Evolutionary conservation across 441 rosid species (phyloP).

Genomic region (Jatropha multifida): DNA sequence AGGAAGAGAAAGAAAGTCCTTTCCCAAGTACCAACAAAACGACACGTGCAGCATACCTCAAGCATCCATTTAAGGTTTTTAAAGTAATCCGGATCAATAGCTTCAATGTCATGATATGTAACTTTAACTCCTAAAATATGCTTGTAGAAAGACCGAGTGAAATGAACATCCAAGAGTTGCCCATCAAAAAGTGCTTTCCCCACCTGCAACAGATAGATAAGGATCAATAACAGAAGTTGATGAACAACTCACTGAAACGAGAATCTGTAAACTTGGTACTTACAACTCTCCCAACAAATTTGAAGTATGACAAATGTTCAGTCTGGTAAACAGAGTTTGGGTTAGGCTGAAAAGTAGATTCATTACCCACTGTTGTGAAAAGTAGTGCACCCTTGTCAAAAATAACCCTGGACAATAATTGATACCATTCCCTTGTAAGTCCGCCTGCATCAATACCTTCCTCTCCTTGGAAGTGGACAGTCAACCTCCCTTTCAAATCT

Average conservation of each 20-base stretch:
- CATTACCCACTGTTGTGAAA: slow-evolving; percentile 97
- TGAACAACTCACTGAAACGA: slow-evolving; percentile 11
- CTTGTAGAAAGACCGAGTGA: slow-evolving; percentile 96
- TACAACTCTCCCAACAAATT: slow-evolving; percentile 95
- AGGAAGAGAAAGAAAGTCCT: too few species aligned
- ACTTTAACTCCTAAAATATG: slow-evolving; percentile 90
- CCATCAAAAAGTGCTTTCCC: slow-evolving; percentile 96
- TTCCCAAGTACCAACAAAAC: neutral
- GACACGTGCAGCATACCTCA: slow-evolving; percentile 51
- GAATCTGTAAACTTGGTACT: slow-evolving; percentile 35
- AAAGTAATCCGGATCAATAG: slow-evolving; percentile 91
- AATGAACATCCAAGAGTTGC: slow-evolving; percentile 93
- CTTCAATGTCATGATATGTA: slow-evolving; percentile 94
- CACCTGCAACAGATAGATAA: slow-evolving; percentile 50
- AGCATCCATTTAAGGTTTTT: slow-evolving; percentile 95
- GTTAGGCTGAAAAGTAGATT: slow-evolving; percentile 95
- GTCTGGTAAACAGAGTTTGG: slow-evolving; percentile 96
- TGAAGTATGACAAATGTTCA: slow-evolving; percentile 96
- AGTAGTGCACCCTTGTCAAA: slow-evolving; percentile 96
- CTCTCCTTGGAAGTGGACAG: slow-evolving; percentile 95
- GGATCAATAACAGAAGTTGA: slow-evolving; percentile 22
- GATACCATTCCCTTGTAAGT: slow-evolving; percentile 99
- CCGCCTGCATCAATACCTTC: slow-evolving; percentile 99
- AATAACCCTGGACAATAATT: slow-evolving; percentile 87
- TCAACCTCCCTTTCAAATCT: slow-evolving; percentile 91